Base-by-base conservation (phyloP, 2,329 filamentous ascomycete species). In the Podosphaera aphanis region DNA sequence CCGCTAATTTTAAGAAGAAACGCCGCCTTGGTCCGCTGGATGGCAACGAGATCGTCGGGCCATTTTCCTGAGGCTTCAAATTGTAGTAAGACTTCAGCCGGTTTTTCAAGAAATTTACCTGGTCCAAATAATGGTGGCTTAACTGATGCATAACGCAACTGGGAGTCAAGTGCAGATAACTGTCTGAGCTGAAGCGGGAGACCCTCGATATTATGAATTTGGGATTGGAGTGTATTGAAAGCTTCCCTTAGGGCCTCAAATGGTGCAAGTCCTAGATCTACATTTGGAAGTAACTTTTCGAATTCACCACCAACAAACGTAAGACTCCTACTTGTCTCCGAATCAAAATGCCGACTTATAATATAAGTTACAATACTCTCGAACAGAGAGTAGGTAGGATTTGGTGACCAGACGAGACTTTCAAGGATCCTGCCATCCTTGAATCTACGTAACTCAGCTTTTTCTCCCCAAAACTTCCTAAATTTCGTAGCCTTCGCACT, bases 341-440 rank as follows among this genome's bases (percentile, higher is more conserved):
- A 57, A 39, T 73, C 69, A 45, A 93, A 66, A 61, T 93, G 85
- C 4, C 73, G 69, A 29, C 69, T 65, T 11, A 93, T 63, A 16
- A 83, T 67, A 57, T 86, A 82, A 3, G 69, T 66, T 41, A 85
- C 64, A 48, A 95, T 90, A 52, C 93, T 84, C 56, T 84, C 73
- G 45, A 84, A 73, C 18, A 93, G 74, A 5, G 77, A 73, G 27
- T 64, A 60, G 2, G 69, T 65, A 1, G 74, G 65, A 1, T 71
- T 66, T 46, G 72, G 69, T 51, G 77, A 71, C 90, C 90, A 98
- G 18, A 93, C 78, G 25, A 95, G 66, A 56, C 83, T 93, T 61
- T 98, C 92, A 7, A 85, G 69, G 52, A 98, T 94, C 54, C 79
- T 88, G 19, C 90, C 90, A 56, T 95, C 85, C 55, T 86, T 92